Base-by-base conservation (phyloP, 768 basidiomycete genomes). In the Lentinula guzmanii region DNA sequence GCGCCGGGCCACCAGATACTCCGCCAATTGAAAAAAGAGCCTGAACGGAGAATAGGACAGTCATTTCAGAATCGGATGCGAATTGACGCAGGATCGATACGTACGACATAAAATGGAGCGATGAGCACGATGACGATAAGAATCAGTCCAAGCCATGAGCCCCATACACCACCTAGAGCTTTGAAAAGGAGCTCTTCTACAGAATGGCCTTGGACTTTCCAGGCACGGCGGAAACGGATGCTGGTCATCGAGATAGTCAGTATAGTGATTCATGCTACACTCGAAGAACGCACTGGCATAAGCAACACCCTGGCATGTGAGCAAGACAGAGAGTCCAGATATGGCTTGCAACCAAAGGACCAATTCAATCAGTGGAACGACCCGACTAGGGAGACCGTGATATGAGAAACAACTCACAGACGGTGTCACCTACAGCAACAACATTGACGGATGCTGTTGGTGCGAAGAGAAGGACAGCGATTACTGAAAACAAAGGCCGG, bases 281-380 rank as follows among this genome's bases (percentile, higher is more conserved):
- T 34, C 33, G 18, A 9, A 51, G 28, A 33, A 74, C 76, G 18
- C 60, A 77, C 75, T 79, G 79, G 76, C 79, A 80, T 48, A 79
- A 66, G 63, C 78, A 79, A 60, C 68, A 45, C 75, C 61, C 79
- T 21, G 21, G 21, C 79, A 80, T 0, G 76, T 75, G 71, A 80
- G 78, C 62, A 80, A 70, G 7, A 76, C 76, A 3, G 79, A 79
- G 31, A 80, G 73, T 53, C 78, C 78, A n/a, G 79, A 80, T 5
- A 80, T 65, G 15, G 77, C 79, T 33, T 77, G 62, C 18, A 80
- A 70, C 79, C 79, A 80, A 33, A 62, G 69, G 70, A 80, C 77
- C 78, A 34, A 7, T 24, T 4, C 11, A 16, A 46, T 33, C n/a
- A 35, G 16, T 16, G 5, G n/a, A 46, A 21, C 57, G 28, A 16